Conservation (phyloP, 208 protist species). For the Herpetomonas muscarum region DNA sequence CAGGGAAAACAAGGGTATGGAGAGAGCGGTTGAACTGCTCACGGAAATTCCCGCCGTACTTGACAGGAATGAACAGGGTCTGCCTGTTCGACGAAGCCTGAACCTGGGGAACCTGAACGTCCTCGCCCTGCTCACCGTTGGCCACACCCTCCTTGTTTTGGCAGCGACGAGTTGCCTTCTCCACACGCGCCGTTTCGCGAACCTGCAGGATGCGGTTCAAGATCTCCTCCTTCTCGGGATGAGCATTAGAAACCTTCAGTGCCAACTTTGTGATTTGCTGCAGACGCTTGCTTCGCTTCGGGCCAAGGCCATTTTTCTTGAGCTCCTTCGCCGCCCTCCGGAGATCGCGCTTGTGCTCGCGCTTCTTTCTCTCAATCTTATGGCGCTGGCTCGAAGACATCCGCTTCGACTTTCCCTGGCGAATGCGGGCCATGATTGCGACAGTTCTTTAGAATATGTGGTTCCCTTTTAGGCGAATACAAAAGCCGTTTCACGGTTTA, state of each 20-base stretch:
- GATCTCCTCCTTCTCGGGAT: constrained; percentile 87
- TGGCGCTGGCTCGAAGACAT: constrained; percentile 81
- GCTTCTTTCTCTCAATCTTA: constrained; percentile 87
- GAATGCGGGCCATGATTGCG: constrained; percentile 67
- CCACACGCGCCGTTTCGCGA: constrained; percentile 64
- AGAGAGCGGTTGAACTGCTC: constrained; percentile 72
- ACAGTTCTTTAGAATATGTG: neutral
- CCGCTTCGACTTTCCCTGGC: constrained; percentile 72
- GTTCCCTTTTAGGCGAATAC: no score
- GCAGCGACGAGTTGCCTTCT: constrained; percentile 20
- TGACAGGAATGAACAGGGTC: constrained; percentile 59
- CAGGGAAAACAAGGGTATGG: constrained; percentile 69
- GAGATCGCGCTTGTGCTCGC: constrained; percentile 84
- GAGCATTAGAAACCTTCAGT: constrained; percentile 75
- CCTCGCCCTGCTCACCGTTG: constrained; percentile 7
- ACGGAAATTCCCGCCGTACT: constrained; percentile 60
- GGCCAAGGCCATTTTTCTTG: constrained; percentile 64
- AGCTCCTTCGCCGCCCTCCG: constrained; percentile 82
- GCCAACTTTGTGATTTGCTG: constrained; percentile 75
- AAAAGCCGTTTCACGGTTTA: no score
- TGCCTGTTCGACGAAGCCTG: constrained; percentile 20
- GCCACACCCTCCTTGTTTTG: constrained; percentile 9
- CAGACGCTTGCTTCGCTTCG: constrained; percentile 70
- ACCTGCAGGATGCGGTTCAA: constrained; percentile 60
- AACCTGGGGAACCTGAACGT: constrained; percentile 3